Conservation (phyloP, 495 filamentous ascomycete species). For the Penicillium fimorum region DNA sequence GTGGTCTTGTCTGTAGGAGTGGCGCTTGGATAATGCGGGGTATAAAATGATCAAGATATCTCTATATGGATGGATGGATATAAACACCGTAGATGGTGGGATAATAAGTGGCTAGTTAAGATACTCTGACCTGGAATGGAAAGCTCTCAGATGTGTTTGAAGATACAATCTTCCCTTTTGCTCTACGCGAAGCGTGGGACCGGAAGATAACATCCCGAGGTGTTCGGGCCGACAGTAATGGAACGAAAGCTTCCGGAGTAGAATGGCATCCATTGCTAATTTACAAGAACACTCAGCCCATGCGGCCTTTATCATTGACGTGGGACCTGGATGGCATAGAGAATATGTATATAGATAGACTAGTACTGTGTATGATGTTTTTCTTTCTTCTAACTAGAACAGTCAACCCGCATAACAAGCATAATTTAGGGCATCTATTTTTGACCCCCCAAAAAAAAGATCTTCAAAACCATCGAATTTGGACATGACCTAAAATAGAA, state of each 20-base stretch:
- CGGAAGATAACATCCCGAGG: slow-evolving; percentile 10
- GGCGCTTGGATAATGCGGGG: slow-evolving; percentile 20
- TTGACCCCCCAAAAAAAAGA: background rate
- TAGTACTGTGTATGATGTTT: background rate
- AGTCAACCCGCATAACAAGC: background rate
- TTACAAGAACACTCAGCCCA: background rate
- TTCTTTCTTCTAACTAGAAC: background rate
- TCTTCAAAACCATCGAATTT: background rate
- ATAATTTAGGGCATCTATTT: background rate
- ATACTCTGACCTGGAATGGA: background rate
- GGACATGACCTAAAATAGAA: background rate
- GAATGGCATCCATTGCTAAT: background rate
- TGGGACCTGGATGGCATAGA: background rate
- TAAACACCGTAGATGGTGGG: background rate
- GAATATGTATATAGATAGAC: background rate
- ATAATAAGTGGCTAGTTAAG: background rate
- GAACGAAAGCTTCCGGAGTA: slow-evolving; percentile 7
- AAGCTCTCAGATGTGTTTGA: background rate
- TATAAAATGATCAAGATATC: background rate
- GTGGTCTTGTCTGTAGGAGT: background rate
- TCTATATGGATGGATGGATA: background rate
- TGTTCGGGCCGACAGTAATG: slow-evolving; percentile 1
- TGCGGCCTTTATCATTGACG: background rate
- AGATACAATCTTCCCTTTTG: background rate
- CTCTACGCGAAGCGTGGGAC: background rate